Conservation (phyloP, 2,329 filamentous ascomycete genomes). For the Aspergillus pseudoviridinutans region DNA sequence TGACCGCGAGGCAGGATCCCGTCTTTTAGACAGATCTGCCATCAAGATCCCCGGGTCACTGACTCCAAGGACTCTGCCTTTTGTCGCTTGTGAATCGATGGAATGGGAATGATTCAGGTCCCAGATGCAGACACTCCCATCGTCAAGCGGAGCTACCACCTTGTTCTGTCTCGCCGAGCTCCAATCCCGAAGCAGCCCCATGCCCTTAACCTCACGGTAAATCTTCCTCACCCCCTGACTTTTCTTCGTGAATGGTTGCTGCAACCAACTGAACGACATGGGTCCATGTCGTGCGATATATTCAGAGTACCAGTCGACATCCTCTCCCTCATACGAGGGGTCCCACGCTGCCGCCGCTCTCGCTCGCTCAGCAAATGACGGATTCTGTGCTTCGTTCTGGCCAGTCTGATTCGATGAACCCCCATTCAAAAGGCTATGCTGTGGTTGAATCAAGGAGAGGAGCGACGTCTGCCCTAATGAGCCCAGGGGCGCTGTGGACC, state of each 20-base stretch:
- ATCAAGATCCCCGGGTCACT: conserved; percentile 67
- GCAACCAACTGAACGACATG: conserved; percentile 71
- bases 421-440: conserved; percentile 3
- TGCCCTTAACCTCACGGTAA: conserved; percentile 64
- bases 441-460: conserved; percentile 32
- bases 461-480: conserved; percentile 30
- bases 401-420: neutral
- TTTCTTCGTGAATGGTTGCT: conserved; percentile 49
- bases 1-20: conserved; percentile 24
- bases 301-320: conserved; percentile 80
- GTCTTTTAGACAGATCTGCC: conserved; percentile 63
- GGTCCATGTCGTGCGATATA: conserved; percentile 78
- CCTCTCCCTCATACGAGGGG: conserved; percentile 67
- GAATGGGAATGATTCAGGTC: conserved; percentile 54
- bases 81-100: conserved; percentile 36
- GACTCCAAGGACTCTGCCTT: conserved; percentile 57
- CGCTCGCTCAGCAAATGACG: conserved; percentile 26
- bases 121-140: conserved; percentile 86
- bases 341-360: conserved; percentile 68
- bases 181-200: conserved; percentile 61
- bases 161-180: conserved; percentile 52
- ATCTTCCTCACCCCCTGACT: conserved; percentile 35
- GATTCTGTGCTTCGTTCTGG: conserved; percentile 2
- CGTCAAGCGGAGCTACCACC: conserved; percentile 74
- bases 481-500: conserved; percentile 29